Base-by-base conservation (phyloP, 805 yeast species). In the Diddensiella transvaalensis region DNA sequence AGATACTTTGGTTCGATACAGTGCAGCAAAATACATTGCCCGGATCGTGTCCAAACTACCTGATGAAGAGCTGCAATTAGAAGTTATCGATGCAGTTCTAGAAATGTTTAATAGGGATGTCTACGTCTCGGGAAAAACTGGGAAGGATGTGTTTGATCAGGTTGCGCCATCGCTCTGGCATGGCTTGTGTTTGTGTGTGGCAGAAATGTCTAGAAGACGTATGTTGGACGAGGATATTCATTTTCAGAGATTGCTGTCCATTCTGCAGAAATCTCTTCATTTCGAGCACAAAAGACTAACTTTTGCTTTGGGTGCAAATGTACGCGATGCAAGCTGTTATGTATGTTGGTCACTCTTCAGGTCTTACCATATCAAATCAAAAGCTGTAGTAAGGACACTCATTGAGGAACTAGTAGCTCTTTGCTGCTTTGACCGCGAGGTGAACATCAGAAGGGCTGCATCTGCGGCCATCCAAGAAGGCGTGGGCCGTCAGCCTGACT, bases 381-480 rank as follows among this genome's bases (percentile, higher is more conserved):
- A 57, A 0, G 42, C 57, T 22, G 17, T 53, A 1, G 46, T 60
- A 1, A 44, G 44, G 1, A 18, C 49, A 59, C 4, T 66, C 63
- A 33, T 58, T 50, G 26, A 50, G 17, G 71, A 73, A 54, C 62
- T 87, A 22, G 58, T 85, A 2, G 61, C 73, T 8, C 73, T 79
- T 1, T 67, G 83, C 5, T 72, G 87, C 42, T 83, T 83, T 60
- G 98, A 90, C 61, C 68, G 73, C 19, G 96, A 89, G 47, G 68
- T 87, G 17, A 74, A 82, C 50, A 77, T 89, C 3, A 72, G 96
- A 48, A 71, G 95, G 49, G 90, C 96, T 15, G 83, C 90, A 1
- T 72, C 87, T 3, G 96, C 97, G 0, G 91, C 93, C 0, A 58
- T 90, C 4, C 97, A 90, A 60, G 98, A 90, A 59, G 72, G 85